Percentiles rank a stretch among this genome's conserved stretches.
These are phyloP conservation scores for Zygosaccharomyces rouxii DNA, from an alignment of 805 yeast species.

Conservation along the genomic window DNA sequence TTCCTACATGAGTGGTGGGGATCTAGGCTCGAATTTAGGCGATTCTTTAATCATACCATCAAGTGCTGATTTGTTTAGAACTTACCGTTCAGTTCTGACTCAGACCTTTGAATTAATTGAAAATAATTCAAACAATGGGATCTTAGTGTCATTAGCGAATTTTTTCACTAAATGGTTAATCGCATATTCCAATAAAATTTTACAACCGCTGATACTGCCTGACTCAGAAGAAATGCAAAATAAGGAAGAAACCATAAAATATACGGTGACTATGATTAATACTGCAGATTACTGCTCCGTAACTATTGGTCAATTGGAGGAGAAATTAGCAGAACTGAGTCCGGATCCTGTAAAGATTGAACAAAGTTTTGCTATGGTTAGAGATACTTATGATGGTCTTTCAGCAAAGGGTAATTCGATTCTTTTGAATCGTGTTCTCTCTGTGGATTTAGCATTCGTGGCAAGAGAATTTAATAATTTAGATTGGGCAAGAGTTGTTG, in stretches of 20 bases:
- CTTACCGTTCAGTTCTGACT: slow-evolving; percentile 65
- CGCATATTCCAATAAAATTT: slow-evolving; percentile 51
- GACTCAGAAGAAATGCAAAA: slow-evolving; percentile 38
- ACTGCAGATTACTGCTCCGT: slow-evolving; percentile 86
- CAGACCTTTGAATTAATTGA: slow-evolving; percentile 59
- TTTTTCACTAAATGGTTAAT: slow-evolving; percentile 64
- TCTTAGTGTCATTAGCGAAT: slow-evolving; percentile 42
- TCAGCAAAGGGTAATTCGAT: slow-evolving; percentile 54
- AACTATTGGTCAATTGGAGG: slow-evolving; percentile 74
- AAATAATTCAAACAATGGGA: slow-evolving; percentile 24
- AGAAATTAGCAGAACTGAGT: slow-evolving; percentile 45
- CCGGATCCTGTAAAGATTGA: slow-evolving; percentile 41
- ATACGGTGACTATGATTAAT: slow-evolving; percentile 68
- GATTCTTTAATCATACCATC: slow-evolving; percentile 73
- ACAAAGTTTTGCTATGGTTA: slow-evolving; percentile 49
- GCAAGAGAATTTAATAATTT: slow-evolving; percentile 82
- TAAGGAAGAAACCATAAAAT: slow-evolving; percentile 54
- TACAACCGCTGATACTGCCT: slow-evolving; percentile 47
- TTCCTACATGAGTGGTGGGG: slow-evolving; percentile 57
- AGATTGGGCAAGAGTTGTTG: slow-evolving; percentile 68
- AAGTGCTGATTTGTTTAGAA: slow-evolving; percentile 79
- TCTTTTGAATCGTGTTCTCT: slow-evolving; percentile 51
- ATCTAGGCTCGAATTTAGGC: slow-evolving; percentile 46
- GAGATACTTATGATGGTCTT: slow-evolving; percentile 51
- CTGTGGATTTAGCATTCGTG: slow-evolving; percentile 55